A percentile compares a stretch with the other conserved stretches of the same genome.
These are phyloP conservation scores for Saccharum spontaneum DNA, from an alignment of 176 grass and related monocot genomes.

Conservation along the genomic window DNA sequence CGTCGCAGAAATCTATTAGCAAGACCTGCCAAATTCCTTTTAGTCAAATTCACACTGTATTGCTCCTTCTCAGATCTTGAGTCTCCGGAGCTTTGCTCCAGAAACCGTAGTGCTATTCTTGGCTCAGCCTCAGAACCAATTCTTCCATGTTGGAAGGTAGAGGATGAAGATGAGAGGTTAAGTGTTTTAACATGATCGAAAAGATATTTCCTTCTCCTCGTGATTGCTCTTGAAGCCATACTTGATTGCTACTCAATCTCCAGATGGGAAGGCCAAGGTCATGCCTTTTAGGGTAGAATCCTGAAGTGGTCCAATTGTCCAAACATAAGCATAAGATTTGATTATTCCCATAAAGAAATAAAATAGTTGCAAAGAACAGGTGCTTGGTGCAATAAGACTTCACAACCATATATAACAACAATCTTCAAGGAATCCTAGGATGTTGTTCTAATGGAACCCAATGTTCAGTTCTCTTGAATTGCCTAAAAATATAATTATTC, in stretches of 20 bases:
- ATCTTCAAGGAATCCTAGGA: constrained; percentile 14
- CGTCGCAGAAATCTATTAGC: constrained; percentile 40
- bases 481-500: background rate
- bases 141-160: constrained; percentile 52
- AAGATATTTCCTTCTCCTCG: constrained; percentile 71
- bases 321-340: background rate
- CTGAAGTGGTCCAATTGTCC: constrained; percentile 44
- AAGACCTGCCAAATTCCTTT: constrained; percentile 26
- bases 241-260: constrained; percentile 43
- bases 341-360: background rate
- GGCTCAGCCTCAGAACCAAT: constrained; percentile 37
- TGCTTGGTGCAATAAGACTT: constrained; percentile 7
- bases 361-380: constrained; percentile 27
- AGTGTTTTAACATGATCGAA: constrained; percentile 47
- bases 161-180: constrained; percentile 47
- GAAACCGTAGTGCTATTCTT: constrained; percentile 31
- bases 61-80: constrained; percentile 40
- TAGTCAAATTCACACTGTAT: constrained; percentile 41
- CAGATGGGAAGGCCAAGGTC: constrained; percentile 44
- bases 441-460: background rate
- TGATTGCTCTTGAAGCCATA: constrained; percentile 80
- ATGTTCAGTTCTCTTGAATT: background rate
- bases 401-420: background rate
- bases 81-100: constrained; percentile 38
- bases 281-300: constrained; percentile 55